Base-by-base conservation (phyloP, 192 early-diverging fungal genomes). In the Coemansia sp. region DNA sequence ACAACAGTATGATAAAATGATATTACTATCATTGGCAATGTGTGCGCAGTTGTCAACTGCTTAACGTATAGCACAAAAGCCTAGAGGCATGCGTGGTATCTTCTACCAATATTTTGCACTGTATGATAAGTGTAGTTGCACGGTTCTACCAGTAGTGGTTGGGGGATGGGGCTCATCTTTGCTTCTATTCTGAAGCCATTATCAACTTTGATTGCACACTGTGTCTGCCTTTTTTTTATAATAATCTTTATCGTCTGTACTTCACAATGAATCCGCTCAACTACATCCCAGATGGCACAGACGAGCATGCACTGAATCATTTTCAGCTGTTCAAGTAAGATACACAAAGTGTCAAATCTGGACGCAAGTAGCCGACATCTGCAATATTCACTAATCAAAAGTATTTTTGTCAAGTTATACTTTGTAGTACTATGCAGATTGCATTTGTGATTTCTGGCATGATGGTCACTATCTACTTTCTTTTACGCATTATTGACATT, bases 351-450 rank as follows among this genome's bases (percentile, higher is more conserved):
- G n/a, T 2, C 37, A 17, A 3, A 19, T 21, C 0, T 23, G 0
- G 10, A 7, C 1, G 9, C 37, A 8, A 40, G 17, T 40, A 6
- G 14, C 11, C 35, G 8, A 11, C 33, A 39, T 35, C 10, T 2
- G 38, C 21, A 19, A 0, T 26, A 21, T 10, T 61, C n/a, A 61
- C n/a, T 23, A 26, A 17, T 14, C 7, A 9, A 28, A 14, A 14
- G 26, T 11, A 5, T 30, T 2, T 33, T 33, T 16, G 6, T 35
- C 4, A 32, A 32, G 6, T 58, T 6, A 21, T 50, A 16, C 33
- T 8, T 0, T 75, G 71, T 82, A 82, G 75, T n/a, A 68, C 75
- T n/a, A 70, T 82, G 74, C 80, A 82, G 32, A 72, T 77, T 55
- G 64, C 60, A 3, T 71, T 74, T 59, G 75, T 66, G 3, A 42